phyloP scores from a whole-genome alignment of 192 early-diverging fungal species.

The Irineochytrium annulatum region DNA sequence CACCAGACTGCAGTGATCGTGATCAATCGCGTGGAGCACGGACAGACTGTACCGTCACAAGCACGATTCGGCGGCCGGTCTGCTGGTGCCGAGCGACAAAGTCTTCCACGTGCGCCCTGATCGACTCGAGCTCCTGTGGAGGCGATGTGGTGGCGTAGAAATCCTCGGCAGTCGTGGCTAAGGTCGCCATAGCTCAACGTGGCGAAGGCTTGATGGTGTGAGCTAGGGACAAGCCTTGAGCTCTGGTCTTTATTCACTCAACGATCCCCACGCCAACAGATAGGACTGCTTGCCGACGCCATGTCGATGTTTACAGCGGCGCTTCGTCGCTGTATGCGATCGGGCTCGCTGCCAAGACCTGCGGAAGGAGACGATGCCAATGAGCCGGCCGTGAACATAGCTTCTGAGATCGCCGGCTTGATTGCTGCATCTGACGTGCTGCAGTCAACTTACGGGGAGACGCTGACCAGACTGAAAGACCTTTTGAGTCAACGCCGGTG shows the following conservation, averaged over 20 bases:
- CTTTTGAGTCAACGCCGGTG: no score
- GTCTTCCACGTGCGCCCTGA: background rate
- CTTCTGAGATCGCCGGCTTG: background rate
- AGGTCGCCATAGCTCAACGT: no score
- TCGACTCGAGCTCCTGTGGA: slow-evolving; percentile 7
- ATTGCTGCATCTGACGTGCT: background rate
- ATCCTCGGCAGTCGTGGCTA: background rate
- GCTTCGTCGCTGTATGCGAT: no score
- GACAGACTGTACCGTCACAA: slow-evolving; percentile 15
- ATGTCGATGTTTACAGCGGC: no score
- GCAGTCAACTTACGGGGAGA: background rate
- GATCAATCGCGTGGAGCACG: background rate
- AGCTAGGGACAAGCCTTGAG: no score
- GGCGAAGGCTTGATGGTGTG: no score
- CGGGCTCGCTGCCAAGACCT: no score
- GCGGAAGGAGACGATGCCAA: no score
- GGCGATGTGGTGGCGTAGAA: slow-evolving; percentile 13
- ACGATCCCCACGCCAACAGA: no score
- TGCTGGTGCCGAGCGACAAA: slow-evolving; percentile 16
- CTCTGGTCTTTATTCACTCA: no score
- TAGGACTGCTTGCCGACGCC: no score
- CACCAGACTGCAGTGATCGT: slow-evolving; percentile 59
- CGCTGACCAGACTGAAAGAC: no score
- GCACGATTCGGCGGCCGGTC: slow-evolving; percentile 13
- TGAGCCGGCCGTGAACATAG: background rate